Percentiles rank a stretch among this genome's conserved stretches.
phyloP scores from a whole-genome alignment of 305 asterid species.

The Ilex paraguariensis region DNA sequence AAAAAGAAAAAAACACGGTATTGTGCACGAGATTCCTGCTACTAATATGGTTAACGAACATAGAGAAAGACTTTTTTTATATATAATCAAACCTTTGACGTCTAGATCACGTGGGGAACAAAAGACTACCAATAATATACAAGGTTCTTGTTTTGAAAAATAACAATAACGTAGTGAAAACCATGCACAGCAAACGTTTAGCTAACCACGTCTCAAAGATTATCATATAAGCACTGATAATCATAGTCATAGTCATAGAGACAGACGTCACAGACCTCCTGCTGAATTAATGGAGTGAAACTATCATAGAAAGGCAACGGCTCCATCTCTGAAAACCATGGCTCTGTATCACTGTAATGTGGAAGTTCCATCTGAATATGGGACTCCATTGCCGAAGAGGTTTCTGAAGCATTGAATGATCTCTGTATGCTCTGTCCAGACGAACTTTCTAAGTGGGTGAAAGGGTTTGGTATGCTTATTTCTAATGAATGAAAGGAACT shows the following conservation, averaged over 20 bases:
- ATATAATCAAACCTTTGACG: no score
- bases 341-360: constrained; percentile 33
- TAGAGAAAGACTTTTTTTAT: no score
- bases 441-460: not conserved
- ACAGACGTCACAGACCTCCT: constrained; percentile 22
- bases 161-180: no score
- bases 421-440: not conserved
- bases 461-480: constrained; percentile 4
- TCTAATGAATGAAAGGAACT: constrained; percentile 28
- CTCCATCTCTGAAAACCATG: constrained; percentile 49
- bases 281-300: constrained; percentile 24
- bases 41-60: no score
- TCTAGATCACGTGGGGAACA: no score
- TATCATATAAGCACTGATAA: constrained; percentile 14
- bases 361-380: constrained; percentile 1
- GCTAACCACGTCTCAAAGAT: not conserved
- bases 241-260: constrained; percentile 28
- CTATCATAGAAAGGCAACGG: constrained; percentile 21
- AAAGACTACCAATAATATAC: no score
- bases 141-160: no score
- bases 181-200: no score
- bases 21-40: no score
- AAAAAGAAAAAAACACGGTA: no score
- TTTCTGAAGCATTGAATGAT: constrained; percentile 3
- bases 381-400: constrained; percentile 1